Conservation (phyloP, 2,329 filamentous ascomycete genomes). For the Diaporthe caulivora region DNA sequence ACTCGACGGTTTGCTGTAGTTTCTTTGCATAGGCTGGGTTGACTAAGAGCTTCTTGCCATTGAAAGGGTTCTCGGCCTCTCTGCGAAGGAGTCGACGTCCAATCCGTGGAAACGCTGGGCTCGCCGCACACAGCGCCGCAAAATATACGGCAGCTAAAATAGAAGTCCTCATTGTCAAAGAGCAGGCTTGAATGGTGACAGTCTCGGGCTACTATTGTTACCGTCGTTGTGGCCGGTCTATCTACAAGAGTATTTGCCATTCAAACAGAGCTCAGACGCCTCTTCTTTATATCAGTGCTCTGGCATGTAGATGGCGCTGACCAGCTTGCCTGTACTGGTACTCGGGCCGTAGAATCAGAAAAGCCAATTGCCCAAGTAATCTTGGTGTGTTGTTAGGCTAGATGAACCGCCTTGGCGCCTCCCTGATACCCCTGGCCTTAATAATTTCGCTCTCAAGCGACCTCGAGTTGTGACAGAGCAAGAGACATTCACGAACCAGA, state of each 20-base stretch:
- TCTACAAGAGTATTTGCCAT: too few species aligned
- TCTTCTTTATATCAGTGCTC: neutral
- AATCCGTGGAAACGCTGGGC: neutral
- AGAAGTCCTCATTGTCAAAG: neutral
- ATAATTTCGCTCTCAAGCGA: neutral
- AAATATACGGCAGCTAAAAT: neutral
- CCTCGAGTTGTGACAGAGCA: neutral
- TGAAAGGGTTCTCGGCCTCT: slow-evolving; percentile 54
- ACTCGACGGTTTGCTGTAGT: slow-evolving; percentile 53
- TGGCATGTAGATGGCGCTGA: neutral
- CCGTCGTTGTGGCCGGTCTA: neutral
- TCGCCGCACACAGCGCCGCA: neutral
- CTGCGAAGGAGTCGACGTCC: neutral
- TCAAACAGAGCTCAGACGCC: neutral
- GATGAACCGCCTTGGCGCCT: slow-evolving; percentile 12
- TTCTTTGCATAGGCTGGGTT: slow-evolving; percentile 58
- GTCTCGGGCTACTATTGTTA: neutral
- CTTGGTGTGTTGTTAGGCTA: neutral
- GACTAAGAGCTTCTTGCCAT: slow-evolving; percentile 60
- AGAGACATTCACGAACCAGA: neutral
- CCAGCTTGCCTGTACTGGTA: neutral
- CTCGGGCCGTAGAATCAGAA: neutral
- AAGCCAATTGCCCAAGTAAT: neutral
- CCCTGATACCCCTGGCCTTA: neutral
- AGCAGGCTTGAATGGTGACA: neutral